Conservation (phyloP, 75 land plant genomes). For the Pinus tabuliformis region DNA sequence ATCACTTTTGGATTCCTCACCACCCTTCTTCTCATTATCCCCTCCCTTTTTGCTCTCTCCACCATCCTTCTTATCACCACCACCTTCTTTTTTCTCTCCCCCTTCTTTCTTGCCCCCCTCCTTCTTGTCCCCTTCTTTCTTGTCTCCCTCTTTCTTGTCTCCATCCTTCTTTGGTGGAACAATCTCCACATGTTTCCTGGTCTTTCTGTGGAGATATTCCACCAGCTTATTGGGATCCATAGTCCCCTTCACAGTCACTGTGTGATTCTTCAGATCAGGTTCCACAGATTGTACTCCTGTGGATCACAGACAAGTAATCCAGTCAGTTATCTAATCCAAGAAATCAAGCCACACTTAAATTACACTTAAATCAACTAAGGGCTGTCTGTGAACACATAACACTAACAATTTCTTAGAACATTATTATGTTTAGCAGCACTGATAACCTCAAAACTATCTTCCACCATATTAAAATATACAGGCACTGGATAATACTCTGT, state of each 20-base stretch:
- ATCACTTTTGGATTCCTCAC: conserved; percentile 1
- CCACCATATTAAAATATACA: background rate
- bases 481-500: background rate
- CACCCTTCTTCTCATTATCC: conserved; percentile 8
- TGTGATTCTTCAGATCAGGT: conserved; percentile 29
- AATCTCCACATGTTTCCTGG: conserved; percentile 46
- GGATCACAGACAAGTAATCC: background rate
- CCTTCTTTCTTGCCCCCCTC: conserved; percentile 23
- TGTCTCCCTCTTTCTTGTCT: conserved; percentile 14
- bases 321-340: background rate
- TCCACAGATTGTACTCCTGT: conserved; percentile 54
- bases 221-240: conserved; percentile 55
- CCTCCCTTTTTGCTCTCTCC: conserved; percentile 12
- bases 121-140: conserved; percentile 23
- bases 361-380: background rate
- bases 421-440: background rate
- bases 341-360: background rate
- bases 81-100: conserved; percentile 15
- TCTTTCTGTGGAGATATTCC: conserved; percentile 46
- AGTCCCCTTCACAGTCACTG: conserved; percentile 58
- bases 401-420: background rate
- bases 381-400: background rate
- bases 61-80: conserved; percentile 27
- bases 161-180: conserved; percentile 43
- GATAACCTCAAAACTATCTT: background rate